Percentiles rank a stretch among this genome's conserved stretches.
Conservation (phyloP, 2,329 filamentous ascomycete species). For the Neobulgaria alba region DNA sequence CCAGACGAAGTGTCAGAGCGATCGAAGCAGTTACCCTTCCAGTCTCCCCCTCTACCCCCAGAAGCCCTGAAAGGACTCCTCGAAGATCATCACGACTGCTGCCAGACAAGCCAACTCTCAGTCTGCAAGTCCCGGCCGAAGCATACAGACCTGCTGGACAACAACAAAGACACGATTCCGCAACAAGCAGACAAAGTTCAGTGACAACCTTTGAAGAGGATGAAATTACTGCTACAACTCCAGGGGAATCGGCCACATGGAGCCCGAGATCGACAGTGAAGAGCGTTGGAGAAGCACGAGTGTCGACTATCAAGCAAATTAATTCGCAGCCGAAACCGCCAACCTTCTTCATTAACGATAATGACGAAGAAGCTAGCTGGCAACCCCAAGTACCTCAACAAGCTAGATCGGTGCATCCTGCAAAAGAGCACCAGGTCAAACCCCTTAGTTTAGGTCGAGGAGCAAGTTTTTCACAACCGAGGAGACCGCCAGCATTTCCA, state of each 20-base stretch:
- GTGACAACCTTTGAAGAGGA: constrained; percentile 29
- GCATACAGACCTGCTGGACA: not conserved
- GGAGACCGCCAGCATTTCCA: constrained; percentile 12
- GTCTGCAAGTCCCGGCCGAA: constrained; percentile 19
- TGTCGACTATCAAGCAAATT: not conserved
- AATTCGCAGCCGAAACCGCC: not conserved
- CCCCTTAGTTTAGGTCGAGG: constrained; percentile 7
- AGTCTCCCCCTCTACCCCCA: constrained; percentile 23
- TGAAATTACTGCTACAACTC: constrained; percentile 13
- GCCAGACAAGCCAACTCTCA: constrained; percentile 26
- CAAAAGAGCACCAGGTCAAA: not conserved
- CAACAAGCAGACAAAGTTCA: constrained; percentile 21
- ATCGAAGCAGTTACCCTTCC: constrained; percentile 5
- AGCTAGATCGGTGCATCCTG: not conserved
- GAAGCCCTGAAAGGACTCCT: not conserved
- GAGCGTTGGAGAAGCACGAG: not conserved
- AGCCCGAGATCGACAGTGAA: constrained; percentile 8
- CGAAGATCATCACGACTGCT: constrained; percentile 24
- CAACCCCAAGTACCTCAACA: constrained; percentile 2
- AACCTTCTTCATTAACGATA: not conserved
- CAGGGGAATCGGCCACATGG: constrained; percentile 10
- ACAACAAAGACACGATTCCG: constrained; percentile 9
- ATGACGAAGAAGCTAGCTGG: constrained; percentile 1
- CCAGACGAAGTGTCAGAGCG: constrained; percentile 22
- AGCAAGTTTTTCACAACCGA: constrained; percentile 19